Evolutionary conservation across 2,329 filamentous ascomycete species (phyloP), one percentile per base, ranked within the genome.

Genomic region (Xylaria sp.): DNA sequence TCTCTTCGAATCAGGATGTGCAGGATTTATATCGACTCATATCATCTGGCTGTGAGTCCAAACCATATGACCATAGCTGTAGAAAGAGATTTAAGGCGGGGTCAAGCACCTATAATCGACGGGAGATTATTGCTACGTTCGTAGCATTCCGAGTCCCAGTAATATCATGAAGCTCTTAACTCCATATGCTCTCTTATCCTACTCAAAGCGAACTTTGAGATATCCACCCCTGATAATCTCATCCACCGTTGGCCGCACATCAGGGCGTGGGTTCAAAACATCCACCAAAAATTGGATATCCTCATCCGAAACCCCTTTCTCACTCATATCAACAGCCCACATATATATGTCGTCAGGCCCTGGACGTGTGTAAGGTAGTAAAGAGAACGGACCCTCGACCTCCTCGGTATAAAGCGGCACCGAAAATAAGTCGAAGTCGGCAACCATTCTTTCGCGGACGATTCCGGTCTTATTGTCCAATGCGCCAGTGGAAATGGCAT

Each of bases 201-300:
- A 28, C 28, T 28, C 28, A 4, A 28, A 28, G 6, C 3, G 28
- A 28, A 28, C 28, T 28, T 28, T 28, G 3, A 62, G 46, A 52
- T 62, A 41, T 25, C 20, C 15, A 5, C 46, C 2, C 1, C 4
- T 8, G 1, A 41, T 25, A 52, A 62, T 52, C 2, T 51, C 20
- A 18, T 5, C 33, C 0, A 20, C 46, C 6, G 48, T 52, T 18
- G 31, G 58, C 9, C 58, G 58, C n/a, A 39, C 28, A 3, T 25
- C 46, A 15, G 58, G 58, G 2, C 46, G 46, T 18, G 46, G 58
- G 7, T 61, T 51, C 13, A 61, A 61, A 18, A 61, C 58, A 28
- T 51, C 28, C 8, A 61, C 58, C 7, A 61, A 25, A 7, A 61
- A 61, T n/a, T 39, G 58, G 2, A 61, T 10, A 39, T 61, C 18